Evolutionary conservation across 352 stramenopile genomes (phyloP).

Genomic region (Phytophthora capsici): DNA sequence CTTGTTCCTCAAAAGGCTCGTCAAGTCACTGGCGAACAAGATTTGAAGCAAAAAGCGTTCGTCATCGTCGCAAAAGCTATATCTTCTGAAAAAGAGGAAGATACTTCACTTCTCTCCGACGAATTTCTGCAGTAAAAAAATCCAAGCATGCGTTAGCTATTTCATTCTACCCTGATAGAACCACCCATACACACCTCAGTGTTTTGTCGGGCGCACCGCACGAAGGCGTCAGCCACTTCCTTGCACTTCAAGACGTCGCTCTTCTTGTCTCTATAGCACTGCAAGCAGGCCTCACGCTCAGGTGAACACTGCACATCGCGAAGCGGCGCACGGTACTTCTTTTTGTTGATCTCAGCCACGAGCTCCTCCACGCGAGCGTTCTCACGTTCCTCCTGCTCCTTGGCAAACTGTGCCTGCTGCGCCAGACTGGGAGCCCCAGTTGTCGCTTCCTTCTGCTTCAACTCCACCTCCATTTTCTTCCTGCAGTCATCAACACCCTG

Average conservation of each 20-base stretch:
- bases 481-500: constrained; percentile 76
- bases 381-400: constrained; percentile 75
- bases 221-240: constrained; percentile 86
- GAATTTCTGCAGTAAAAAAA: constrained; percentile 51
- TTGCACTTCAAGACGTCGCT: constrained; percentile 85
- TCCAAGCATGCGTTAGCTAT: background rate
- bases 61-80: constrained; percentile 2
- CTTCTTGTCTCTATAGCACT: constrained; percentile 89
- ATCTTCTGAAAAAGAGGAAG: constrained; percentile 15
- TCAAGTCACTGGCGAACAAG: constrained; percentile 17
- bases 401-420: constrained; percentile 67
- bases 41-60: constrained; percentile 17
- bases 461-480: constrained; percentile 60
- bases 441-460: constrained; percentile 48
- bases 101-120: constrained; percentile 66
- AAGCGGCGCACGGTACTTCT: constrained; percentile 84
- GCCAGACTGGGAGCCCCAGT: constrained; percentile 27
- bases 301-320: constrained; percentile 82
- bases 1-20: constrained; percentile 19
- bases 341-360: constrained; percentile 81
- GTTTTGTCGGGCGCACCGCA: constrained; percentile 79
- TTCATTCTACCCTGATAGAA: background rate
- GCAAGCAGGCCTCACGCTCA: constrained; percentile 80
- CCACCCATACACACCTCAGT: constrained; percentile 59
- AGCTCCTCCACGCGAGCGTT: constrained; percentile 75